Conservation (phyloP, 768 basidiomycete genomes). For the Paxillus ammoniavirescens region DNA sequence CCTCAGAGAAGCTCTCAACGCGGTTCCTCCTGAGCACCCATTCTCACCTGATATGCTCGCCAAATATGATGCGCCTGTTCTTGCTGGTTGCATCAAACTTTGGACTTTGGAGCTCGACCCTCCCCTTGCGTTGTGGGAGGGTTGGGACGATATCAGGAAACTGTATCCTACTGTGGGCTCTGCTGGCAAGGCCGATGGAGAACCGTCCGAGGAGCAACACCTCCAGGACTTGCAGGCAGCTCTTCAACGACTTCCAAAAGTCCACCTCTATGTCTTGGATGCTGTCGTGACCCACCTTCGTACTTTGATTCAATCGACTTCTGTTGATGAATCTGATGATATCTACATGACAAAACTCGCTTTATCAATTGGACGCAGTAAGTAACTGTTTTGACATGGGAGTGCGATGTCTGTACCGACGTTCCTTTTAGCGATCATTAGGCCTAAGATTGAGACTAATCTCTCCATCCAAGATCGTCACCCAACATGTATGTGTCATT, state of each 20-base stretch:
- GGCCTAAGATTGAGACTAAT: conserved; percentile 80
- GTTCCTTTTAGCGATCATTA: conserved; percentile 58
- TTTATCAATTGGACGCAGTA: conserved; percentile 82
- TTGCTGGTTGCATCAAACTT: conserved; percentile 82
- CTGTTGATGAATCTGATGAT: conserved; percentile 68
- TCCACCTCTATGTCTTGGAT: conserved; percentile 81
- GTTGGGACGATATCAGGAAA: conserved; percentile 88
- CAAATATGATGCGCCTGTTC: conserved; percentile 82
- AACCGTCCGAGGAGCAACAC: conserved; percentile 54
- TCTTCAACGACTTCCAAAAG: conserved; percentile 69
- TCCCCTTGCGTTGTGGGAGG: conserved; percentile 80
- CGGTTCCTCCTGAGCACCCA: conserved; percentile 48
- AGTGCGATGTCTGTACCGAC: not conserved
- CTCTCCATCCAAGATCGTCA: conserved; percentile 91
- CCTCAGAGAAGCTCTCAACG: conserved; percentile 82
- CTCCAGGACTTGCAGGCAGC: conserved; percentile 60
- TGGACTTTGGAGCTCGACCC: conserved; percentile 93
- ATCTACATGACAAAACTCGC: conserved; percentile 86
- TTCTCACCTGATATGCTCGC: conserved; percentile 55
- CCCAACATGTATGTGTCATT: conserved; percentile 56
- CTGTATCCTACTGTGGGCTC: conserved; percentile 81
- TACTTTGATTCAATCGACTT: conserved; percentile 71
- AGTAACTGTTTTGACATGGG: conserved; percentile 28
- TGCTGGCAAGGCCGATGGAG: conserved; percentile 49
- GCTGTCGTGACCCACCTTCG: conserved; percentile 69